These are phyloP conservation scores for Nemania sp. DNA, from an alignment of 2,329 filamentous ascomycete species.

Conservation along the genomic window DNA sequence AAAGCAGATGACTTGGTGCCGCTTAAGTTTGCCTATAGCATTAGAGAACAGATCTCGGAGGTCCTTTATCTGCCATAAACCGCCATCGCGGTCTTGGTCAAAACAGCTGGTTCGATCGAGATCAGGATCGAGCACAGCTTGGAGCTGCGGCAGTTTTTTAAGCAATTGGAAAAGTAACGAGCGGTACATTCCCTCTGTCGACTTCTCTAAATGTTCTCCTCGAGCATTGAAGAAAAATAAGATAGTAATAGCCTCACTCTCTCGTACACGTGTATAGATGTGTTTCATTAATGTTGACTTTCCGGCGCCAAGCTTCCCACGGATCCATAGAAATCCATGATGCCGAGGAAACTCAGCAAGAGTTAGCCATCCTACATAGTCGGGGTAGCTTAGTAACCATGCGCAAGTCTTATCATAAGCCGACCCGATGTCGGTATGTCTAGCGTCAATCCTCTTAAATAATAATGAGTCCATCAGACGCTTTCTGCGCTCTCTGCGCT, in stretches of 20 bases:
- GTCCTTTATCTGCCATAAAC: constrained; percentile 2
- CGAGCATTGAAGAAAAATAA: constrained; percentile 55
- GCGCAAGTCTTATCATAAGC: constrained; percentile 32
- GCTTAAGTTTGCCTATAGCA: constrained; percentile 22
- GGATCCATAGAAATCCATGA: constrained; percentile 47
- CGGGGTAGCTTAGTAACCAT: constrained; percentile 45
- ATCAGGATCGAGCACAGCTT: constrained; percentile 31
- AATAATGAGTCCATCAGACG: constrained; percentile 26
- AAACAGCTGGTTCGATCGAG: constrained; percentile 1
- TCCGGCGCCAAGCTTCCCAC: constrained; percentile 46
- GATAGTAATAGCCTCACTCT: constrained; percentile 17
- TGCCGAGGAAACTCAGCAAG: constrained; percentile 31
- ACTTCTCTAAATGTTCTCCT: constrained; percentile 49
- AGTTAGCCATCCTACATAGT: constrained; percentile 42
- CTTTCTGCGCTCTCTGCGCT: neutral
- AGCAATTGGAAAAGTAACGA: constrained; percentile 54
- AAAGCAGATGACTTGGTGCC: constrained; percentile 22
- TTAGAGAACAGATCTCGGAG: constrained; percentile 14
- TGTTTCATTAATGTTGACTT: constrained; percentile 52
- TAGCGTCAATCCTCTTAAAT: constrained; percentile 53
- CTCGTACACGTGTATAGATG: constrained; percentile 28
- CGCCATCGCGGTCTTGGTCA: neutral
- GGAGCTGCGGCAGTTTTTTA: constrained; percentile 39
- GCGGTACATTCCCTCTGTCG: constrained; percentile 53
- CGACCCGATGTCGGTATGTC: constrained; percentile 43